Evolutionary conservation across 345 rosid genomes (phyloP).

Genomic region (Bruguiera gymnorhiza): DNA sequence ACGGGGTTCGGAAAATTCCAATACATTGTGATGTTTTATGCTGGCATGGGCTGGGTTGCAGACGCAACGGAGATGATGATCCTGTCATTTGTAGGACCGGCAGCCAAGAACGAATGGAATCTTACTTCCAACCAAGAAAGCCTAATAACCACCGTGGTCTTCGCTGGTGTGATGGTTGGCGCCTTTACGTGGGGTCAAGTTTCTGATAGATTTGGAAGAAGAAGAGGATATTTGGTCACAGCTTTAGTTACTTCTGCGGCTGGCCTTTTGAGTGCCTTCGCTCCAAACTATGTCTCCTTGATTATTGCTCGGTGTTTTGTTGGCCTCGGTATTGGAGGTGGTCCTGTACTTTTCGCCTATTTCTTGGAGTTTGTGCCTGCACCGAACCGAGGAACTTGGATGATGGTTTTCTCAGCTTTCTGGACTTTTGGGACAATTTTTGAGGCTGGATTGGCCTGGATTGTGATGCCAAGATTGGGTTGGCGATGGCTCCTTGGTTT

Average conservation of each 20-base stretch:
- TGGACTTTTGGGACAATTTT: slow-evolving; percentile 80
- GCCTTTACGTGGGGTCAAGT: slow-evolving; percentile 8
- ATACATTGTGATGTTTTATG: not conserved
- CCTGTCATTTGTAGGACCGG: slow-evolving; percentile 4
- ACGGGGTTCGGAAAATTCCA: slow-evolving; percentile 9
- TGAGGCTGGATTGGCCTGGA: slow-evolving; percentile 81
- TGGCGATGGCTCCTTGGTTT: slow-evolving; percentile 95
- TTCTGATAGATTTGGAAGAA: slow-evolving; percentile 10
- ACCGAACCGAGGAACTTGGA: slow-evolving; percentile 81
- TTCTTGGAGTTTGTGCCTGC: slow-evolving; percentile 84
- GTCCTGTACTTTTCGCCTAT: slow-evolving; percentile 81
- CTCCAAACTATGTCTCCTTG: slow-evolving; percentile 59
- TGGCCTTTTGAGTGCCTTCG: slow-evolving; percentile 69
- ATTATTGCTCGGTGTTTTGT: slow-evolving; percentile 64
- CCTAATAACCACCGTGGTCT: slow-evolving; percentile 3
- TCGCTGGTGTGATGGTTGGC: slow-evolving; percentile 10
- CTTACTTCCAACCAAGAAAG: slow-evolving; percentile 10
- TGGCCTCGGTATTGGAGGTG: slow-evolving; percentile 90
- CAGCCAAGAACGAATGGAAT: slow-evolving; percentile 2
- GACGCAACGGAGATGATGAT: slow-evolving; percentile 12
- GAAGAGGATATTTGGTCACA: slow-evolving; percentile 78
- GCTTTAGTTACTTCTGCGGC: slow-evolving; percentile 64
- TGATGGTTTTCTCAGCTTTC: slow-evolving; percentile 74
- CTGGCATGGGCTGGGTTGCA: slow-evolving; percentile 13
- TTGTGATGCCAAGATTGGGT: slow-evolving; percentile 78